These are phyloP conservation scores for Fusarium avenaceum DNA, from an alignment of 2,329 filamentous ascomycete genomes.

Conservation along the genomic window DNA sequence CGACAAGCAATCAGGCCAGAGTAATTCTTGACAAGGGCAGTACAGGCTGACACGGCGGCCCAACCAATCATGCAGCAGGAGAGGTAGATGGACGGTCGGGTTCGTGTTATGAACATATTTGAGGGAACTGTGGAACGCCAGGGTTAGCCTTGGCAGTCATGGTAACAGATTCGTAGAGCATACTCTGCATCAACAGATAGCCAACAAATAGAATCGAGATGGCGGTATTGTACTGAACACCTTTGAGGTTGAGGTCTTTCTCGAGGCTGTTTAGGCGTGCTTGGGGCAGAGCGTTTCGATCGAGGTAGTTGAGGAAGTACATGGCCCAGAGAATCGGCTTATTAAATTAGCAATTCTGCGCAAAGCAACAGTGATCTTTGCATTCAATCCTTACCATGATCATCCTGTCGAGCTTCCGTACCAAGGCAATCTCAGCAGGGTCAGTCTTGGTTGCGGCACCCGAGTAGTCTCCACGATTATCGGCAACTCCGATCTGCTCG, in stretches of 20 bases:
- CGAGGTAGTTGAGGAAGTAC: conserved; percentile 55
- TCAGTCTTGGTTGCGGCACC: conserved; percentile 47
- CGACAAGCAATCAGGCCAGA: conserved; percentile 20
- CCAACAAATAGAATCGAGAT: conserved; percentile 45
- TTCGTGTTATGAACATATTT: conserved; percentile 33
- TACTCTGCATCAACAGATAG: conserved; percentile 35
- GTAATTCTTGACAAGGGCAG: conserved; percentile 11
- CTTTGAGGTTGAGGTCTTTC: conserved; percentile 37
- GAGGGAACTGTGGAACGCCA: conserved; percentile 30
- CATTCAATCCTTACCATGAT: conserved; percentile 39
- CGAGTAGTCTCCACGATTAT: conserved; percentile 17
- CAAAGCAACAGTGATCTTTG: background rate
- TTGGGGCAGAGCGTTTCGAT: conserved; percentile 45
- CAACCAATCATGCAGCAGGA: conserved; percentile 29
- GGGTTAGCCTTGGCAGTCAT: no score
- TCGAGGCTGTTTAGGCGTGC: conserved; percentile 43
- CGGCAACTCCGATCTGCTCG: background rate
- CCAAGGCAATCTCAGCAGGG: conserved; percentile 44
- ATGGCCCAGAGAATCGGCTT: conserved; percentile 33
- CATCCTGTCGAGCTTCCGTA: conserved; percentile 43
- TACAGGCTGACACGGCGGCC: conserved; percentile 24
- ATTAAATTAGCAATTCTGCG: background rate
- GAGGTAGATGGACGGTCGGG: conserved; percentile 17
- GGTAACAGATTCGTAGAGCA: background rate
- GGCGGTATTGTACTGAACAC: conserved; percentile 40